Evolutionary conservation across 164 flowering plant genomes (phyloP).

Genomic region (Chimonanthus praecox): DNA sequence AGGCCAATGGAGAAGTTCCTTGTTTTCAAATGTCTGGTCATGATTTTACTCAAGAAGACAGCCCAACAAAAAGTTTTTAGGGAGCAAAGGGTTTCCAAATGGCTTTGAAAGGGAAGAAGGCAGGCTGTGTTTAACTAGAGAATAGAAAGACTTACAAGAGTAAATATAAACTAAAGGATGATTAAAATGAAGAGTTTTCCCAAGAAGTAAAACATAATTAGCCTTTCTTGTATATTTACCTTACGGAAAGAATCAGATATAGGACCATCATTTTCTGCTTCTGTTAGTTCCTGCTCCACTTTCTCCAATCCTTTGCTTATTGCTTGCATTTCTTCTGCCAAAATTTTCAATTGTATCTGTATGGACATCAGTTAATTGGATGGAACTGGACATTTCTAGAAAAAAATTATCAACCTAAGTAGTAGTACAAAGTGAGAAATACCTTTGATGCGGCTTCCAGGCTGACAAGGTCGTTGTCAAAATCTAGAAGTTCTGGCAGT

Average conservation of each 20-base stretch:
- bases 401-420: neutral
- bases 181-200: neutral
- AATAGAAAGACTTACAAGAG: too few species aligned
- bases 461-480: conserved; percentile 70
- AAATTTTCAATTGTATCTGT: conserved; percentile 84
- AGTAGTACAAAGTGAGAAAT: neutral
- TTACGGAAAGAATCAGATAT: conserved; percentile 61
- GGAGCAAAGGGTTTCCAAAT: too few species aligned
- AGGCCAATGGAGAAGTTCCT: too few species aligned
- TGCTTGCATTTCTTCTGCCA: conserved; percentile 99
- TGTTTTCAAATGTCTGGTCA: too few species aligned
- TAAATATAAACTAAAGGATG: neutral
- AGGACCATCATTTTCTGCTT: conserved; percentile 86
- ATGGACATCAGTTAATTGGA: conserved; percentile 6
- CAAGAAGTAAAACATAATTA: neutral
- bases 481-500: conserved; percentile 82
- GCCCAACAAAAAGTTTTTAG: too few species aligned
- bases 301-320: conserved; percentile 95
- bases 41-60: too few species aligned
- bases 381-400: neutral
- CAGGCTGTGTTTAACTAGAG: too few species aligned
- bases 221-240: conserved; percentile 33
- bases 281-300: conserved; percentile 79
- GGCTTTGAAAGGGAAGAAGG: too few species aligned
- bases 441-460: conserved; percentile 92